Evolutionary conservation across 2,329 filamentous ascomycete species (phyloP), one percentile per base, ranked within the genome.

Genomic region (Curvularia spicifera): DNA sequence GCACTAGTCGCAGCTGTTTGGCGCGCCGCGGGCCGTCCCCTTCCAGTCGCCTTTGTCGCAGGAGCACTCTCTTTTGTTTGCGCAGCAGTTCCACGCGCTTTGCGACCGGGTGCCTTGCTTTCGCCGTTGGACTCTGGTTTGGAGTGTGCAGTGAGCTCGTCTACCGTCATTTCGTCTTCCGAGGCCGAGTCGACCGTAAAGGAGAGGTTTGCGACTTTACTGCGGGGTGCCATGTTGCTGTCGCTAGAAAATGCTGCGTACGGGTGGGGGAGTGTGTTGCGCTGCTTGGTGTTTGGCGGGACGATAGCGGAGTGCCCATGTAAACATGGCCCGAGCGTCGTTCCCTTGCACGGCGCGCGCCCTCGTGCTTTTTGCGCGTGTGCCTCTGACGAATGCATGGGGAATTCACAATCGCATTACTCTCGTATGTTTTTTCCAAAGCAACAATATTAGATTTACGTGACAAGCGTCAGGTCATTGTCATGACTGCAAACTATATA

Each of bases 61-160:
- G 71, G 51, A 28, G 68, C 66, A 7, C 63, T 10, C 45, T 67
- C 69, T 20, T 66, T 61, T 20, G 64, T 64, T 63, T 71, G 65
- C 58, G 71, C 66, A 9, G 68, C 66, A 55, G 69, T 71, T 31
- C 69, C 71, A 61, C 73, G 73, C 57, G 68, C 65, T 64, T 75
- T 78, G 63, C 71, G 72, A 53, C 62, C 56, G 4, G 72, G 71
- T 60, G 70, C 71, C 53, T 70, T 70, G 69, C 77, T 79, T 60
- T 79, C 78, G 31, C 70, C 67, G 55, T 73, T 75, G n/a, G 78
- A 78, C 49, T 79, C 76, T 18, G 76, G 76, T 15, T 76, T 78
- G 5, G 71, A 73, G 48, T 76, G 73, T 48, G 67, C 65, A 61
- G 71, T 70, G 59, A 72, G 66, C 54, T 77, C 71, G 68, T 72